Percentiles rank a stretch among this genome's conserved stretches.
phyloP scores from a whole-genome alignment of 805 yeast genomes.

The Metschnikowia shivogae region DNA sequence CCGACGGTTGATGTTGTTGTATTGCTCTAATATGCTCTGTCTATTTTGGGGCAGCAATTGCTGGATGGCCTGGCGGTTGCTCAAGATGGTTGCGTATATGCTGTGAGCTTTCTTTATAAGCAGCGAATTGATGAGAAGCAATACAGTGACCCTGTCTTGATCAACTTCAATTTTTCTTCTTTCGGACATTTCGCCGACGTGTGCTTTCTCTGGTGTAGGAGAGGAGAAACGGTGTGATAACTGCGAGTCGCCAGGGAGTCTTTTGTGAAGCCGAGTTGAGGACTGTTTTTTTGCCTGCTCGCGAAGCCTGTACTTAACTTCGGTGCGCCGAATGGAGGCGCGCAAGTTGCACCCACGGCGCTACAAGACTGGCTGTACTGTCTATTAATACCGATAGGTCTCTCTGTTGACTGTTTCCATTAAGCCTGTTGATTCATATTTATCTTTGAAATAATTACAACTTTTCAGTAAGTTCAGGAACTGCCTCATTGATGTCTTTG shows the following conservation, averaged over 20 bases:
- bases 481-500: constrained; percentile 78
- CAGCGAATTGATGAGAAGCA: constrained; percentile 39
- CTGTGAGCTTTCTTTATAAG: constrained; percentile 39
- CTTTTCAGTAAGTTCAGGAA: constrained; percentile 88
- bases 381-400: too few relatives aligned
- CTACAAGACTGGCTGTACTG: neutral
- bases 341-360: constrained; percentile 4
- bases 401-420: neutral
- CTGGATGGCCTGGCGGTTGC: constrained; percentile 32
- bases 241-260: neutral
- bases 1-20: constrained; percentile 38
- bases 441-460: constrained; percentile 28
- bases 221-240: neutral
- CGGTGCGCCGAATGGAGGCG: neutral
- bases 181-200: constrained; percentile 10
- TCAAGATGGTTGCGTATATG: constrained; percentile 32
- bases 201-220: neutral
- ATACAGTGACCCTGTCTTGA: constrained; percentile 40
- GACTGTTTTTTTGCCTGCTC: constrained; percentile 5
- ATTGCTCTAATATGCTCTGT: constrained; percentile 31
- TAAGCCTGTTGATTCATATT: neutral
- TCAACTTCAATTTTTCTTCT: constrained; percentile 24
- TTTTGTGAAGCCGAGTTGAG: constrained; percentile 1
- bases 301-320: constrained; percentile 5
- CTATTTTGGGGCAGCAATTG: constrained; percentile 31